Conservation (phyloP, 495 filamentous ascomycete species). For the Rhypophila decipiens region DNA sequence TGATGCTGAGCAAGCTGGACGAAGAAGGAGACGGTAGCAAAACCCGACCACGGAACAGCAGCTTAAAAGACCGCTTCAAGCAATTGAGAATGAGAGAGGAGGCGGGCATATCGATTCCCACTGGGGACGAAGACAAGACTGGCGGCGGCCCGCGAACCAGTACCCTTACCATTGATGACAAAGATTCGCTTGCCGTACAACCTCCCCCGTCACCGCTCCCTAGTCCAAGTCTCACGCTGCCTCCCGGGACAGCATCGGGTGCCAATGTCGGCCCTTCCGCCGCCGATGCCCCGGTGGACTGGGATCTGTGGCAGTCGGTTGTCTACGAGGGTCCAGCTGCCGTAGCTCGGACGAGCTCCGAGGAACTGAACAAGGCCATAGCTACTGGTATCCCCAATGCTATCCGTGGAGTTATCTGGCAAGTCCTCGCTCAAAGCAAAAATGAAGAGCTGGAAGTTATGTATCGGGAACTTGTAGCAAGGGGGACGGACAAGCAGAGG, state of each 20-base stretch:
- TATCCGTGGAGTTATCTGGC: constrained; percentile 95
- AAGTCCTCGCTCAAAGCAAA: constrained; percentile 90
- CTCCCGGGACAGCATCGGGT: constrained; percentile 78
- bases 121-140: constrained; percentile 42
- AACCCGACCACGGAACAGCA: constrained; percentile 57
- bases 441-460: constrained; percentile 82
- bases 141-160: constrained; percentile 39
- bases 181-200: constrained; percentile 29
- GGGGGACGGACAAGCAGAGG: constrained; percentile 75
- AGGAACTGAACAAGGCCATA: constrained; percentile 84
- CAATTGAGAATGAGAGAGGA: constrained; percentile 75
- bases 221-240: constrained; percentile 51
- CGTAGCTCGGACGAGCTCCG: constrained; percentile 73
- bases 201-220: constrained; percentile 44
- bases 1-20: constrained; percentile 63
- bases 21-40: constrained; percentile 51
- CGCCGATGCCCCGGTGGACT: constrained; percentile 72
- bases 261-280: constrained; percentile 64
- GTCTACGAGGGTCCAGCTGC: constrained; percentile 89
- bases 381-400: constrained; percentile 90
- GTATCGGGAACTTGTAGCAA: constrained; percentile 73
- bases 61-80: constrained; percentile 81
- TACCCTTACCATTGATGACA: constrained; percentile 50
- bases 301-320: constrained; percentile 95
- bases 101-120: constrained; percentile 47